Conservation (phyloP, 805 yeast genomes). For the Zygosaccharomyces pseudorouxii region DNA sequence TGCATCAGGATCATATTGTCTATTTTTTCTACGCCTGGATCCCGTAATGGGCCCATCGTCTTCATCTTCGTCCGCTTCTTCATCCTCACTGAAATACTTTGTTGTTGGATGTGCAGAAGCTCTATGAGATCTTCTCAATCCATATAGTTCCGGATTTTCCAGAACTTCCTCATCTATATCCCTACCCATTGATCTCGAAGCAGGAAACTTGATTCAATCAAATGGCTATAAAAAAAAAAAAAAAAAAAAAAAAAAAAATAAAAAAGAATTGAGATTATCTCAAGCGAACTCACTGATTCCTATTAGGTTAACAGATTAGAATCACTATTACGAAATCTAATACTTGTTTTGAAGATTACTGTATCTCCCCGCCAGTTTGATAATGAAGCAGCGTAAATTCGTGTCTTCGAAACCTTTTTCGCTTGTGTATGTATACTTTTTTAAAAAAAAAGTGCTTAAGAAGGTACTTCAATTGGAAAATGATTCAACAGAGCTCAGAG, state of each 20-base stretch:
- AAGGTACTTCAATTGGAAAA: too few species aligned
- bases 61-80: constrained; percentile 32
- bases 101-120: constrained; percentile 41
- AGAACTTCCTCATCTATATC: constrained; percentile 51
- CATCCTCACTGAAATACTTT: constrained; percentile 22
- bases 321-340: too few species aligned
- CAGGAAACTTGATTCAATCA: not conserved
- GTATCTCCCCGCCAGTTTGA: too few species aligned
- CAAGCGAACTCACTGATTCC: too few species aligned
- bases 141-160: constrained; percentile 76
- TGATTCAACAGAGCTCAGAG: too few species aligned
- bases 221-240: not conserved
- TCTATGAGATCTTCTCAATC: constrained; percentile 71
- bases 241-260: not conserved
- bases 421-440: too few species aligned
- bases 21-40: constrained; percentile 18
- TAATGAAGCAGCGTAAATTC: too few species aligned
- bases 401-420: too few species aligned
- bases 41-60: constrained; percentile 21
- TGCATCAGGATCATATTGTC: constrained; percentile 23
- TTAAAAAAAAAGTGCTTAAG: too few species aligned
- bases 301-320: too few species aligned
- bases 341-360: too few species aligned
- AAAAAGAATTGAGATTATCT: not conserved
- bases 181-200: constrained; percentile 9